A percentile compares a stretch with the other conserved stretches of the same genome.
These are phyloP conservation scores for Insectozyma bohioensis DNA, from an alignment of 1,139 yeast genomes.

Conservation along the genomic window DNA sequence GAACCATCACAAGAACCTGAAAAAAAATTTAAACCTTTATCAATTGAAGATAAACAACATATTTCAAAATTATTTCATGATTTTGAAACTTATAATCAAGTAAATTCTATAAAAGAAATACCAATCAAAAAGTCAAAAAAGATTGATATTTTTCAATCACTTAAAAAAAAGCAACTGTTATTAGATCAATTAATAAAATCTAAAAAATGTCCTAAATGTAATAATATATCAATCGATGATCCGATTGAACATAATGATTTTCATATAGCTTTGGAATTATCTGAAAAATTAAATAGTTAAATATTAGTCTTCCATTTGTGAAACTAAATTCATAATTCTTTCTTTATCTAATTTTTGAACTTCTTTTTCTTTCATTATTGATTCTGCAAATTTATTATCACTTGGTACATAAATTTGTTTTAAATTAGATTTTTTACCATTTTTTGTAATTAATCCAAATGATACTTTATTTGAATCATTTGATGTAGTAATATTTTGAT, in stretches of 20 bases:
- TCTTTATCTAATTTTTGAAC: conserved; percentile 36
- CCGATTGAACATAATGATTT: conserved; percentile 42
- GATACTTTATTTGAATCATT: conserved; percentile 22
- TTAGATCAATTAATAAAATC: conserved; percentile 20
- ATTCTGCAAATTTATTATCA: conserved; percentile 47
- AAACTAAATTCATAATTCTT: conserved; percentile 42
- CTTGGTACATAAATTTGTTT: conserved; percentile 49
- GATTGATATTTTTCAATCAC: conserved; percentile 22
- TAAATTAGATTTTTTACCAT: conserved; percentile 47
- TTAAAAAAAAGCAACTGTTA: conserved; percentile 15
- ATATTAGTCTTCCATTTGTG: conserved; percentile 31
- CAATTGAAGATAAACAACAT: conserved; percentile 15
- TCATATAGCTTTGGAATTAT: conserved; percentile 40
- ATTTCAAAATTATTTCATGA: conserved; percentile 16
- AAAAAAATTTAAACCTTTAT: conserved; percentile 6
- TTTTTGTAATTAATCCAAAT: conserved; percentile 54
- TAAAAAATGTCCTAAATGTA: conserved; percentile 28
- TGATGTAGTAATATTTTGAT: background rate
- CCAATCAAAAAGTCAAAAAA: conserved; percentile 1
- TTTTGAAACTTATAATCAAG: background rate
- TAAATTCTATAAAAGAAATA: background rate
- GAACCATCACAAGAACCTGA: conserved; percentile 3
- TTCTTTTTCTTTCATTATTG: conserved; percentile 32
- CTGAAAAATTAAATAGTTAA: conserved; percentile 25
- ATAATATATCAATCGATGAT: conserved; percentile 23